Evolutionary conservation across 2,329 filamentous ascomycete species (phyloP), one percentile per base, ranked within the genome.

Genomic region (Knufia fluminis): DNA sequence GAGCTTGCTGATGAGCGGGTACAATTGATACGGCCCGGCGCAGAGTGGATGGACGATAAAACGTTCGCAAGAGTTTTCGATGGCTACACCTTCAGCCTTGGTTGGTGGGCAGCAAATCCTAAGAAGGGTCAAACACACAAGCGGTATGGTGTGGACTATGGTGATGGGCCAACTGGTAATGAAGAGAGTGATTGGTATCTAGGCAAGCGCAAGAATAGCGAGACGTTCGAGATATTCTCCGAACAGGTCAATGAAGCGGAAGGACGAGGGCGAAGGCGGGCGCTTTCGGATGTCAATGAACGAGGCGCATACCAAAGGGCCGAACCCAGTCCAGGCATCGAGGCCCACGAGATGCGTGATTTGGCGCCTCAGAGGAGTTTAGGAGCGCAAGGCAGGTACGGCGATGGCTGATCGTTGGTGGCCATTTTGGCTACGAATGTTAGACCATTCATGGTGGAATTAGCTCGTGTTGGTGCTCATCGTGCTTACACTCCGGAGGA

Each of bases 101-200:
- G 58, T 8, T 60, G 58, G 58, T 60, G 58, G 58, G 46, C 50
- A 28, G 56, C 58, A 32, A 44, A 49, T 10, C 44, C 19, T 10
- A 48, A 46, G 7, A 45, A 40, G 3, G 54, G 54, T 17, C 56
- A 55, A 31, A 28, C 26, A 12, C 28, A 49, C 16, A 51, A 53
- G 14, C 41, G 58, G 3, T 60, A 54, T 28, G 58, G 58, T 20
- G 50, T 60, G 20, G 58, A 60, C 14, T 20, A 58, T 23, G 58
- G 55, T 9, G 39, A 28, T 23, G 28, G 51, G 10, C 50, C 55
- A 22, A 55, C 57, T 40, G 55, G 57, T 4, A 50, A 53, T 32
- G 56, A 57, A 19, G 55, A 56, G 16, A 55, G 38, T 4, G 45
- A 48, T 14, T 48, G 45, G 45, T 48, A 48, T 28, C 24, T 48